phyloP scores from a whole-genome alignment of 306 rosid species.

The Rosa persica region DNA sequence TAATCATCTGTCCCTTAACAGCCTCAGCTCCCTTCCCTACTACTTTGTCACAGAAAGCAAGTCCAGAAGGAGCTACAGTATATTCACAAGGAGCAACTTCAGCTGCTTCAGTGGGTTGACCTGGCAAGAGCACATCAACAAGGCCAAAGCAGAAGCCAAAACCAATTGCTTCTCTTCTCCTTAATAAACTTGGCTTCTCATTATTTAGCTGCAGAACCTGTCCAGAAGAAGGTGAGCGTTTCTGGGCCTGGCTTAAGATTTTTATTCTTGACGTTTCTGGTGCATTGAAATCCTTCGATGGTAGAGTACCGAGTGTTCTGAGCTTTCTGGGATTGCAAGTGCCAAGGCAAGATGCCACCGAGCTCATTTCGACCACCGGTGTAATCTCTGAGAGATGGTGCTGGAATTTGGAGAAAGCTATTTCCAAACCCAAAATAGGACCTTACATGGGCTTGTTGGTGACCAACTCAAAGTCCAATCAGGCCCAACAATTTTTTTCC shows the following conservation, averaged over 20 bases:
- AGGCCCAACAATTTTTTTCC: background rate
- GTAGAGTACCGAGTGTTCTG: conserved; percentile 4
- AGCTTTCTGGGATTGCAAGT: conserved; percentile 31
- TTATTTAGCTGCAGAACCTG: conserved; percentile 20
- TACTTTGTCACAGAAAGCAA: conserved; percentile 77
- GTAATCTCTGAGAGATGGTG: background rate
- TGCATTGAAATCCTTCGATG: conserved; percentile 11
- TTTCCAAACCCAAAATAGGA: conserved; percentile 5
- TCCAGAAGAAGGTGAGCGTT: conserved; percentile 4
- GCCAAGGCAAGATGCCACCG: conserved; percentile 35
- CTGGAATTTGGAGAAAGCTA: background rate
- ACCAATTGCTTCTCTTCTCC: conserved; percentile 58
- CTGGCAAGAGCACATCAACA: conserved; percentile 21
- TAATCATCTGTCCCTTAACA: conserved; percentile 75
- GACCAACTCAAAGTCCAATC: background rate
- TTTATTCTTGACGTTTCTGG: conserved; percentile 25
- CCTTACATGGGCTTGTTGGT: background rate
- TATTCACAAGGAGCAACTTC: conserved; percentile 54
- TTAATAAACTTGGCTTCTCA: conserved; percentile 26
- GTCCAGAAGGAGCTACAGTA: conserved; percentile 75
- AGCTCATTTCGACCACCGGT: conserved; percentile 41
- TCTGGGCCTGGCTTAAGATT: conserved; percentile 7
- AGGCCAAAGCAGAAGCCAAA: conserved; percentile 51
- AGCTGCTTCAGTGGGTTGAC: conserved; percentile 33
- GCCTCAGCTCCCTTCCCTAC: conserved; percentile 76